Evolutionary conservation across 257 asterid genomes (phyloP), one percentile per base, ranked within the genome.

Genomic region (Striga asiatica): DNA sequence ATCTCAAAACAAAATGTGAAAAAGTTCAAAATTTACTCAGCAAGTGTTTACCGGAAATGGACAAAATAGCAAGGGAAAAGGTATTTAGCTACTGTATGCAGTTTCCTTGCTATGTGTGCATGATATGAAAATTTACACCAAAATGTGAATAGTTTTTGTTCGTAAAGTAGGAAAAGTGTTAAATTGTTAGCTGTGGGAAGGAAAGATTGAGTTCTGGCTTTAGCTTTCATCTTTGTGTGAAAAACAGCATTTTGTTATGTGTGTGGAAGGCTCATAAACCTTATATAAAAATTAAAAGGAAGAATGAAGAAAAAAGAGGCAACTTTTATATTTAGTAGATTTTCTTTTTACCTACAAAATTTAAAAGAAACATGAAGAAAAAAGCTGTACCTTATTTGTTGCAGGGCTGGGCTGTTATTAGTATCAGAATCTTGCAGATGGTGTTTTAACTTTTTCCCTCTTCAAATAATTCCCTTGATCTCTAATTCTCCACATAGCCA

Each of bases 381-480:
- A n/a, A n/a, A n/a, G n/a, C 49, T 48, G 50, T 27, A 69, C 57
- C 57, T 28, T 60, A 64, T 38, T 27, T 66, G 60, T 38, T 54
- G 73, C 65, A 68, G 73, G 68, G 46, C 43, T 53, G 25, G 41
- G 2, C 11, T 12, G 1, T n/a, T n/a, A n/a, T 29, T 8, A 41
- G 74, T 50, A 55, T 60, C 74, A 63, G 74, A 69, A 69, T 27
- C 32, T 69, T 70, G 75, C 75, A 64, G 71, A 60, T 28, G 75
- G 65, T 21, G 22, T 65, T 70, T 70, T 65, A 59, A 70, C 67
- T 49, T 65, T 65, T 59, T 70, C 72, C 81, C 79, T 64, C 79
- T 66, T 74, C 67, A 76, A 83, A 81, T 77, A 86, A 76, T 76
- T 77, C 63, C 63, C 24, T 22, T 58, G n/a, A n/a, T n/a, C n/a